These are phyloP conservation scores for Fusarium protoensiforme DNA, from an alignment of 2,329 filamentous ascomycete genomes.

Conservation along the genomic window DNA sequence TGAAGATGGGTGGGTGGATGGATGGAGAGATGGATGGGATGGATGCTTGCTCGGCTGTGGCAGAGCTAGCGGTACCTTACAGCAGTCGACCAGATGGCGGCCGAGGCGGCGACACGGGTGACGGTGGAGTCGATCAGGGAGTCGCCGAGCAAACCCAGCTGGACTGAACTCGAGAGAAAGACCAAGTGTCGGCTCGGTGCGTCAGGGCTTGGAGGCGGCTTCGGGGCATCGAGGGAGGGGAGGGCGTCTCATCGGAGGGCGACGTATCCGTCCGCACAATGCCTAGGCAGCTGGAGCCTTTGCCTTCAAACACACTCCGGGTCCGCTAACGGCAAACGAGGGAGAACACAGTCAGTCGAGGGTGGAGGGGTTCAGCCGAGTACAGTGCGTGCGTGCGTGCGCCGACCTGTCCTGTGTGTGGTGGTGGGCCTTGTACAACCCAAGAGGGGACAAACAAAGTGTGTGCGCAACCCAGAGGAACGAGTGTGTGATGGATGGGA, in stretches of 20 bases:
- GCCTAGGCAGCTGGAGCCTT: not conserved
- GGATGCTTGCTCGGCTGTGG: slow-evolving; percentile 9
- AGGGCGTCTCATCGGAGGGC: not conserved
- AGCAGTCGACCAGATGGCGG: slow-evolving; percentile 30
- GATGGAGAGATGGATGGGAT: not conserved
- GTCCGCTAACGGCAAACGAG: slow-evolving; percentile 15
- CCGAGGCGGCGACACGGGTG: slow-evolving; percentile 21
- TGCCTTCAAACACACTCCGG: slow-evolving; percentile 12
- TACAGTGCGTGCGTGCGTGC: slow-evolving; percentile 12
- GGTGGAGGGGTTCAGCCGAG: slow-evolving; percentile 18
- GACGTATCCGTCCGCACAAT: slow-evolving; percentile 1
- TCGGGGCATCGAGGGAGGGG: not conserved
- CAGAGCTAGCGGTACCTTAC: slow-evolving; percentile 34
- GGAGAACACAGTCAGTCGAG: slow-evolving; percentile 1
- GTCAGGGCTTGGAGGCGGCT: not conserved
- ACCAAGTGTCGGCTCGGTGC: not conserved
- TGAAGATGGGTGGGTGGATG: not conserved
- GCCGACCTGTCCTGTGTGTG: not conserved
- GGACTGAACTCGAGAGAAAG: slow-evolving; percentile 2
- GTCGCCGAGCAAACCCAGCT: slow-evolving; percentile 24
- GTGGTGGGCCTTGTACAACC: slow-evolving; percentile 19
- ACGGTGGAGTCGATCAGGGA: slow-evolving; percentile 31
- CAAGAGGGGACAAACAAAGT: slow-evolving; percentile 11
- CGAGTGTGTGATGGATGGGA: slow-evolving; percentile 14
- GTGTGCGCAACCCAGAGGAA: not conserved